Percentiles rank a stretch among this genome's conserved stretches.
Evolutionary conservation across 2,329 filamentous ascomycete species (phyloP).

Genomic region (Knoxdaviesia proteae): DNA sequence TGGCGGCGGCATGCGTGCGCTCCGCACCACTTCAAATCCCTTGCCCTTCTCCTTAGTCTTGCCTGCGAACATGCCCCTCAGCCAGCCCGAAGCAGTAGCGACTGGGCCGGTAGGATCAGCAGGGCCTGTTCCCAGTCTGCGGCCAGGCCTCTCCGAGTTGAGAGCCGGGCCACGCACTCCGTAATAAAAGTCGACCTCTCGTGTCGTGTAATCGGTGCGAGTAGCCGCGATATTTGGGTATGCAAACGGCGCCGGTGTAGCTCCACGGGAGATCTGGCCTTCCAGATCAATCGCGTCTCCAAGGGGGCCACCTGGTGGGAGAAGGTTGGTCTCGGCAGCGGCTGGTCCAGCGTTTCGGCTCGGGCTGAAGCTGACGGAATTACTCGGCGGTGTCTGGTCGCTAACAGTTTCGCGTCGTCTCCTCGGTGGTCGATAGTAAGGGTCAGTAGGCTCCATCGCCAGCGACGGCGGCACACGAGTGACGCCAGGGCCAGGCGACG

Average conservation of each 20-base stretch:
- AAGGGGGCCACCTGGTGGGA: too few relatives aligned
- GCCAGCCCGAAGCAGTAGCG: conserved; percentile 75
- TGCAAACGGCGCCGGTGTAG: conserved; percentile 21
- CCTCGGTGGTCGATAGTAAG: conserved; percentile 75
- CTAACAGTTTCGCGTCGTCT: conserved; percentile 41
- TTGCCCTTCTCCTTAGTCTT: conserved; percentile 91
- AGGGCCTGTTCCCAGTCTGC: conserved; percentile 80
- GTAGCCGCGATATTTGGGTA: conserved; percentile 26
- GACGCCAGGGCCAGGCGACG: conserved; percentile 24
- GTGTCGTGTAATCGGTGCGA: conserved; percentile 70
- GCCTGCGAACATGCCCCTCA: conserved; percentile 56
- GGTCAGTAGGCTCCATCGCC: conserved; percentile 39
- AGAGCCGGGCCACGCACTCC: conserved; percentile 75
- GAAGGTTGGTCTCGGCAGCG: too few relatives aligned
- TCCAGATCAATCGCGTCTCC: conserved; percentile 16
- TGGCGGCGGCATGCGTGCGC: conserved; percentile 63
- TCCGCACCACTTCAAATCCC: conserved; percentile 90
- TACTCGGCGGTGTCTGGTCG: conserved; percentile 12
- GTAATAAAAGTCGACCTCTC: conserved; percentile 95
- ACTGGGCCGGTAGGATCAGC: conserved; percentile 86
- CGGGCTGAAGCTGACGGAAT: too few relatives aligned
- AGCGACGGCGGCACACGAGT: conserved; percentile 21
- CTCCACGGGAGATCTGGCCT: conserved; percentile 18
- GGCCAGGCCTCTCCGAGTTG: conserved; percentile 58
- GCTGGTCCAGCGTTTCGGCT: too few relatives aligned